Evolutionary conservation across 208 protist species (phyloP), one percentile per base, ranked within the genome.

Genomic region (Acanthamoeba castellanii): DNA sequence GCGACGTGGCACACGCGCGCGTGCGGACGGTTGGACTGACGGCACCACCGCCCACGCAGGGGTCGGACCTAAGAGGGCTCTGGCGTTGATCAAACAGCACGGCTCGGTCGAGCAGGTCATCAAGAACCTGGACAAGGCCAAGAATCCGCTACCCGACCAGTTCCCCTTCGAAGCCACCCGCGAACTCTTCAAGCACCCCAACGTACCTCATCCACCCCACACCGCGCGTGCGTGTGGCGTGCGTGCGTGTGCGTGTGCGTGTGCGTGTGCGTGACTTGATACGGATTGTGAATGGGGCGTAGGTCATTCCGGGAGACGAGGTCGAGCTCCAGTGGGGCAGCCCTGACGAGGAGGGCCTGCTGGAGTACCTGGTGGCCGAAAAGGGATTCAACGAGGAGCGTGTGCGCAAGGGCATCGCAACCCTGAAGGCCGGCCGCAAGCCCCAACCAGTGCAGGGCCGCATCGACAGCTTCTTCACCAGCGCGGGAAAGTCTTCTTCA

Each of bases 351-450:
- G 98, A 99, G 92, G 99, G 98, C 0, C 95, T 99, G 9, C 97
- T 99, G 57, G 84, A 99, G 95, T 99, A 99, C 96, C 97, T 99
- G 34, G 98, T 99, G 16, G 93, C 98, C 30, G 99, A 99, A 95
- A 99, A 99, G 96, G 95, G 98, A 27, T 99, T 99, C 96, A 98
- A 98, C 88, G 97, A 98, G 32, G 90, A 95, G 18, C 92, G 98
- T 61, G 92, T 98, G 18, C 42, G 57, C 27, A 59, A 64, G 42
- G 96, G 90, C 55, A 94, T 98, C 50, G 95, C 96, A 34, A 98
- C 97, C 50, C 84, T 98, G n/a, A 96, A 97, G 70, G 97, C 47
- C 47, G 97, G 50, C 70, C 90, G 18, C 95, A 92, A 57, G 88
- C 94, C 34, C 95, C 95, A 59, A 30, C 93, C 45, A 16, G 95